These are phyloP conservation scores for Boletellus ananiceps DNA, from an alignment of 768 basidiomycete genomes.

Conservation along the genomic window DNA sequence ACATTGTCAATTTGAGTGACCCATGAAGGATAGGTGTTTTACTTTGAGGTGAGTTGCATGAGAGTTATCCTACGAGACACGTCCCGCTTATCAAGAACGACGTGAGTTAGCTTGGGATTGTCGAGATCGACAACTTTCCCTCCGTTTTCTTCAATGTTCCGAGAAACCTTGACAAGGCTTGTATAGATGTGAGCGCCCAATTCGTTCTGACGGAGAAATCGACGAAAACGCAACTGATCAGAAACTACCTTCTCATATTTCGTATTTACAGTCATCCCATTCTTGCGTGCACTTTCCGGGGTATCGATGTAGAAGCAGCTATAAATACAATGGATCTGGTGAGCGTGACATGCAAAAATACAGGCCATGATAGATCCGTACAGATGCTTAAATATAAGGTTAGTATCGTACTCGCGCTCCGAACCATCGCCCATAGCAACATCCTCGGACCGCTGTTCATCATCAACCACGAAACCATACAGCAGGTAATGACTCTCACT, in stretches of 20 bases:
- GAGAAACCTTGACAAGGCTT: constrained; percentile 54
- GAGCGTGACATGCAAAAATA: background rate
- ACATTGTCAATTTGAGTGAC: constrained; percentile 10
- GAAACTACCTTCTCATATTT: constrained; percentile 51
- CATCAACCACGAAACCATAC: background rate
- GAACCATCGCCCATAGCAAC: constrained; percentile 70
- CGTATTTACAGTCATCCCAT: constrained; percentile 56
- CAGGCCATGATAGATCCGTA: constrained; percentile 32
- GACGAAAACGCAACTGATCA: constrained; percentile 41
- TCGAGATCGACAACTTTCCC: constrained; percentile 65
- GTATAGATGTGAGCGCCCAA: background rate
- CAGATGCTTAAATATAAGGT: constrained; percentile 80
- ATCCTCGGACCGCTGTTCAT: constrained; percentile 23
- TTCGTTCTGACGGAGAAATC: background rate
- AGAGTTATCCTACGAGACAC: constrained; percentile 66
- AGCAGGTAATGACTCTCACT: constrained; percentile 4
- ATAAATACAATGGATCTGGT: background rate
- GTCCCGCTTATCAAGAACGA: constrained; percentile 82
- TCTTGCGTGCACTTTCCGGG: constrained; percentile 60
- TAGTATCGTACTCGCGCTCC: constrained; percentile 75
- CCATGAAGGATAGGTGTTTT: constrained; percentile 21
- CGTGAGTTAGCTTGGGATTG: constrained; percentile 81
- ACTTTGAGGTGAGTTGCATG: constrained; percentile 70
- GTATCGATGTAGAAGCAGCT: constrained; percentile 91
- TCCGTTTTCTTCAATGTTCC: constrained; percentile 60